Percentiles rank a stretch among this genome's conserved stretches.
Evolutionary conservation across 495 filamentous ascomycete genomes (phyloP).

Genomic region (Neurospora sp.): DNA sequence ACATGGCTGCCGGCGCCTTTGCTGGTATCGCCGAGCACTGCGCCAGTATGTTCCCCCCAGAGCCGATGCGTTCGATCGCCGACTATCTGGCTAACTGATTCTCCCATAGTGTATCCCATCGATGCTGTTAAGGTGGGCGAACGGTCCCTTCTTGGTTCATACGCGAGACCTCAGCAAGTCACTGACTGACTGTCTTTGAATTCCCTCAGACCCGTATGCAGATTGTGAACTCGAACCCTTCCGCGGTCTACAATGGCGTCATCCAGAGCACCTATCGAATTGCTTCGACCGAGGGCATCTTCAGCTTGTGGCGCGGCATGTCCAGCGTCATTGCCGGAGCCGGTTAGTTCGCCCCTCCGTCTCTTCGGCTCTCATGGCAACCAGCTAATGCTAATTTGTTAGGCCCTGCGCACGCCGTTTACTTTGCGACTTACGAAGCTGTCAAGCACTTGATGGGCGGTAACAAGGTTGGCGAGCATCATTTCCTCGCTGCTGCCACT

Average conservation of each 20-base stretch:
- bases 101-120: constrained; percentile 88
- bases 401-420: constrained; percentile 96
- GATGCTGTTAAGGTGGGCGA: constrained; percentile 87
- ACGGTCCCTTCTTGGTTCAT: background rate
- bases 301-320: constrained; percentile 92
- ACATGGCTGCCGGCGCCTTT: constrained; percentile 92
- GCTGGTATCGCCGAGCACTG: constrained; percentile 68
- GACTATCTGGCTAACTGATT: constrained; percentile 37
- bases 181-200: constrained; percentile 16
- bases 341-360: constrained; percentile 46
- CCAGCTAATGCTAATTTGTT: constrained; percentile 14
- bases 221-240: constrained; percentile 78
- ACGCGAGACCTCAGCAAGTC: background rate
- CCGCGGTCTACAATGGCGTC: constrained; percentile 80
- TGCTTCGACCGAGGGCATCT: constrained; percentile 74
- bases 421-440: constrained; percentile 95
- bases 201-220: constrained; percentile 83
- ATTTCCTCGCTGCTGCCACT: constrained; percentile 83
- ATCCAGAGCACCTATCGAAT: constrained; percentile 89
- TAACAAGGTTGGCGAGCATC: constrained; percentile 78
- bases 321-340: constrained; percentile 94
- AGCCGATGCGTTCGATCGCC: background rate
- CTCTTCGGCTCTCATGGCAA: background rate
- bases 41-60: constrained; percentile 43
- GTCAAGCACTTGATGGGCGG: constrained; percentile 95